Base-by-base conservation (phyloP, 768 basidiomycete genomes). In the Dentipellis fragilis region DNA sequence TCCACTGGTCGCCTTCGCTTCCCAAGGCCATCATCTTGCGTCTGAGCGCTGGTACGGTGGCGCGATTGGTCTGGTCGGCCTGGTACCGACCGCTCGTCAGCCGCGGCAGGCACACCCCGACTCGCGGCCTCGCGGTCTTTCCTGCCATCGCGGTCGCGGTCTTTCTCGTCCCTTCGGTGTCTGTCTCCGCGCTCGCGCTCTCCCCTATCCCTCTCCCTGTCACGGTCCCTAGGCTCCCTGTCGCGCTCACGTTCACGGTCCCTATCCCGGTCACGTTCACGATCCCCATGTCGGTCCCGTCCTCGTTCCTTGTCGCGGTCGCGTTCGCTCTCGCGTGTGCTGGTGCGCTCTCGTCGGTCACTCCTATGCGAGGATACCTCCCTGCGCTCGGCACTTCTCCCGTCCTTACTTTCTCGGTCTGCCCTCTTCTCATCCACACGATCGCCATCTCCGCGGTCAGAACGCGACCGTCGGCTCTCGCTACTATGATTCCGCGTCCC, bases 1-100 rank as follows among this genome's bases (percentile, higher is more conserved):
- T 90, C 89, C 0, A 74, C 63, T 19, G 76, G 72, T 54, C 89
- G 73, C 57, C 86, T 74, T 65, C 88, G 77, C 69, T 90, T 90
- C 34, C 87, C 86, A 22, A 88, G 75, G 3, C 71, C 74, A 48
- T 90, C 89, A 51, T 91, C 87, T 9, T 65, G 68, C 51, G 69
- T 69, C 46, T 72, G 72, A 4, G 68, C 61, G 52, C 69, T 49
- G 19, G 22, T 71, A 5, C 85, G 76, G 64, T 84, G 80, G 57
- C 85, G 74, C 19, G 76, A 67, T 17, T 73, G 67, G 54, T 86
- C 87, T 39, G 84, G 80, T 54, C 85, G 76, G 58, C 75, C 74
- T 6, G 83, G 81, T 40, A 80, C 68, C 49, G 69, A 71, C 51
- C 83, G 78, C 22, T 84, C 80, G 54, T 87, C 86, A 37, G 69